A percentile compares a stretch with the other conserved stretches of the same genome.
These are phyloP conservation scores for Neurospora sp. DNA, from an alignment of 495 filamentous ascomycete genomes.

Conservation along the genomic window DNA sequence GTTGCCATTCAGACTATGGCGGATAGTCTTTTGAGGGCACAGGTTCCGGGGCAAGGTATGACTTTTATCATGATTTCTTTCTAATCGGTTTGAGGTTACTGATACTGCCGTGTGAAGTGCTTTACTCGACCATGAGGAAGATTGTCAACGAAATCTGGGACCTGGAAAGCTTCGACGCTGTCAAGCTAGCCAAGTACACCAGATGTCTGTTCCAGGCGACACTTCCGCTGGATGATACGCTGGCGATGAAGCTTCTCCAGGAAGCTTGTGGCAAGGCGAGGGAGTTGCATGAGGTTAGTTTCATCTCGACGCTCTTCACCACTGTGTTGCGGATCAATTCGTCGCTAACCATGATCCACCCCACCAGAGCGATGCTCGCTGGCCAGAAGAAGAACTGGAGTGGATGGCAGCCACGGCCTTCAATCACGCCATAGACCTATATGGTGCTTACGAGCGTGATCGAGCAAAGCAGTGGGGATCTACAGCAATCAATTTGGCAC, in stretches of 20 bases:
- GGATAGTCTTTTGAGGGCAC: slow-evolving; percentile 48
- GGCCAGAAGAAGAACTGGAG: slow-evolving; percentile 61
- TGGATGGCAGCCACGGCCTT: slow-evolving; percentile 68
- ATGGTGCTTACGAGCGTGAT: slow-evolving; percentile 43
- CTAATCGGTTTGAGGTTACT: slow-evolving; percentile 3
- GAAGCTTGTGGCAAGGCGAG: slow-evolving; percentile 43
- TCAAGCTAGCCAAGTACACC: slow-evolving; percentile 57
- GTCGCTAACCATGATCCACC: neutral
- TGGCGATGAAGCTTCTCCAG: slow-evolving; percentile 46
- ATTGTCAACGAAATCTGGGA: slow-evolving; percentile 55
- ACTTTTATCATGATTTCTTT: neutral
- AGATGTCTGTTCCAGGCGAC: slow-evolving; percentile 60
- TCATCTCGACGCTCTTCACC: neutral
- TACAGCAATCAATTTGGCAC: slow-evolving; percentile 54
- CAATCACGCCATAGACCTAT: slow-evolving; percentile 68
- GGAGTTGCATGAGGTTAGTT: slow-evolving; percentile 29
- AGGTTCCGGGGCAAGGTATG: slow-evolving; percentile 39
- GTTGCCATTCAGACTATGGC: slow-evolving; percentile 41
- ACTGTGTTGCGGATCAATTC: neutral
- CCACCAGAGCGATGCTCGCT: slow-evolving; percentile 34
- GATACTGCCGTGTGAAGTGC: slow-evolving; percentile 13
- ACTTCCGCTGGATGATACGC: slow-evolving; percentile 31
- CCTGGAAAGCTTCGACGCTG: slow-evolving; percentile 38
- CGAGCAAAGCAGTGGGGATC: slow-evolving; percentile 53
- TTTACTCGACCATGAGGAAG: slow-evolving; percentile 43